Percentiles rank a stretch among this genome's conserved stretches.
These are phyloP conservation scores for Clarkia xantiana DNA, from an alignment of 345 rosid species.

Conservation along the genomic window DNA sequence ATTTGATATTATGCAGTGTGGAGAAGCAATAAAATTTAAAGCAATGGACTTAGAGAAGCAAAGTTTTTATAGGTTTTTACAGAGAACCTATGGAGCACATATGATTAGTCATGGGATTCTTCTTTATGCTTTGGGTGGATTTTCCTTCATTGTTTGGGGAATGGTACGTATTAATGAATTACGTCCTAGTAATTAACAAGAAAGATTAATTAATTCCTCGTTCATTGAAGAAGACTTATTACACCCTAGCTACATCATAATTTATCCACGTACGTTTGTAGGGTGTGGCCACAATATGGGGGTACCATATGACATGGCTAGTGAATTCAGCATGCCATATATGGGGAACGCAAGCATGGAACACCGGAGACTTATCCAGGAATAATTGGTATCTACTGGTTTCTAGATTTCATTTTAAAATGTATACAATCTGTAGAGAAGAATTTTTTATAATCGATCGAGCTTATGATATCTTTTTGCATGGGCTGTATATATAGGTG, in stretches of 20 bases:
- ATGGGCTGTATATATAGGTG: slow-evolving; percentile 27
- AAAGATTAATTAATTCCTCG: too few relatives aligned
- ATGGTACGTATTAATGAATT: too few relatives aligned
- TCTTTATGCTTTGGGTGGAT: too few relatives aligned
- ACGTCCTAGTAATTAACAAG: too few relatives aligned
- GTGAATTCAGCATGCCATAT: slow-evolving; percentile 89
- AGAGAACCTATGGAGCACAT: slow-evolving; percentile 49
- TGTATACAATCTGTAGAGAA: neutral
- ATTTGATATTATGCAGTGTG: slow-evolving; percentile 50
- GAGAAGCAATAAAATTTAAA: slow-evolving; percentile 47
- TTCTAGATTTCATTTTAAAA: too few relatives aligned
- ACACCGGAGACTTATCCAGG: slow-evolving; percentile 65
- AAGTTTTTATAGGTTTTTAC: slow-evolving; percentile 55
- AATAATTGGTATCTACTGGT: slow-evolving; percentile 77
- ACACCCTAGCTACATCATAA: too few relatives aligned
- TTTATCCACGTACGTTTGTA: too few relatives aligned
- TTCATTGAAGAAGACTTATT: too few relatives aligned
- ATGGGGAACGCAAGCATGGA: slow-evolving; percentile 85
- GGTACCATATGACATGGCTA: slow-evolving; percentile 70
- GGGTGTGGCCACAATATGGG: slow-evolving; percentile 63
- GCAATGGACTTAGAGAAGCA: slow-evolving; percentile 79
- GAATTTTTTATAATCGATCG: neutral
- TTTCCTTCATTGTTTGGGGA: too few relatives aligned
- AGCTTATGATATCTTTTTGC: neutral
- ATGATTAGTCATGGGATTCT: slow-evolving; percentile 10